These are phyloP conservation scores for Ilex asprella DNA, from an alignment of 257 asterid species.

Conservation along the genomic window DNA sequence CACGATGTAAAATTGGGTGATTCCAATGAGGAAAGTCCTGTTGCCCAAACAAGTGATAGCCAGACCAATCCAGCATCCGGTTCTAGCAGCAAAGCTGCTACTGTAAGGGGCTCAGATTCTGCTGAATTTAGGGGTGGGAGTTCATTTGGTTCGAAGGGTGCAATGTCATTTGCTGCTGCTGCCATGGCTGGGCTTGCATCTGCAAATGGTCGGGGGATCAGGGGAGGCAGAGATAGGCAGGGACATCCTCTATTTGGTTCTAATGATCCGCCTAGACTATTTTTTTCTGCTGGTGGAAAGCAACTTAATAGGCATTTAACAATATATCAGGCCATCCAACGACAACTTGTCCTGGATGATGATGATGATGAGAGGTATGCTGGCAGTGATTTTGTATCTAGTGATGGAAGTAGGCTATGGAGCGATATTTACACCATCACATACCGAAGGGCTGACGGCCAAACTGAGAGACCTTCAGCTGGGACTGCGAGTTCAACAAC, in stretches of 20 bases:
- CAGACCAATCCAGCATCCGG: conserved; percentile 56
- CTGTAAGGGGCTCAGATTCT: conserved; percentile 47
- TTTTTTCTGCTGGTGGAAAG: conserved; percentile 80
- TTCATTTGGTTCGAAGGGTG: conserved; percentile 83
- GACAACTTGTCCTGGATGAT: conserved; percentile 76
- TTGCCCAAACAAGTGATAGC: conserved; percentile 38
- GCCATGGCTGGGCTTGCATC: conserved; percentile 97
- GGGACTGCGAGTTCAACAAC: conserved; percentile 50
- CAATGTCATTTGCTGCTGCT: conserved; percentile 97
- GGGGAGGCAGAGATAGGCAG: conserved; percentile 67
- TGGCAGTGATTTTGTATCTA: conserved; percentile 67
- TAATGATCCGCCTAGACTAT: conserved; percentile 51
- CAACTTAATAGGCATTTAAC: conserved; percentile 74
- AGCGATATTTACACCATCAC: conserved; percentile 80
- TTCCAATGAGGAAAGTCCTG: conserved; percentile 48
- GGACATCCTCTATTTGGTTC: conserved; percentile 58
- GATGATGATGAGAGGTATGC: conserved; percentile 73
- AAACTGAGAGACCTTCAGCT: conserved; percentile 47
- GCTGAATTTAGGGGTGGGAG: conserved; percentile 68
- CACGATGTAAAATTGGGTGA: conserved; percentile 90
- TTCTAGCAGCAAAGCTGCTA: conserved; percentile 66
- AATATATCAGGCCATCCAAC: conserved; percentile 87
- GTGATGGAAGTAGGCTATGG: conserved; percentile 87
- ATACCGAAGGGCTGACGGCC: conserved; percentile 70
- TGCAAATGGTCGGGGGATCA: conserved; percentile 64